Percentiles rank a stretch among this genome's conserved stretches.
These are phyloP conservation scores for Platanthera guangdongensis DNA, from an alignment of 106 monocot genomes.

Conservation along the genomic window DNA sequence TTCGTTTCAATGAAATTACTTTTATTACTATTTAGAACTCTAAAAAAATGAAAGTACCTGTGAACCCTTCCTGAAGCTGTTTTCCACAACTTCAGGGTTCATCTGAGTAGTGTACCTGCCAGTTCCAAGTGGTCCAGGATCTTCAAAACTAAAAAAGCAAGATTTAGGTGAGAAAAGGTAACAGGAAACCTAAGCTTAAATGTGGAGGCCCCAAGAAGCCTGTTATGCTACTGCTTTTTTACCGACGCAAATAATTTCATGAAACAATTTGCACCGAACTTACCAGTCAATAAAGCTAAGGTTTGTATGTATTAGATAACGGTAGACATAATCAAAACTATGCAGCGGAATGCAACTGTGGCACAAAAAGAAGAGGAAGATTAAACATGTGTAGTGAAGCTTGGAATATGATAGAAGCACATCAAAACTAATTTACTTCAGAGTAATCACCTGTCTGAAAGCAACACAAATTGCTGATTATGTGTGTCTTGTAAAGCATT, in stretches of 20 bases:
- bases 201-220: neutral
- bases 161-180: slow-evolving; percentile 2
- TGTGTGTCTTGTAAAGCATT: slow-evolving; percentile 61
- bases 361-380: slow-evolving; percentile 1
- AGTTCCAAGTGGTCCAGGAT: slow-evolving; percentile 70
- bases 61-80: slow-evolving; percentile 60
- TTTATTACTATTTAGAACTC: neutral
- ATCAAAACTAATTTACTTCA: neutral
- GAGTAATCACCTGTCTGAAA: slow-evolving; percentile 60
- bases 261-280: slow-evolving; percentile 13
- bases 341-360: slow-evolving; percentile 64
- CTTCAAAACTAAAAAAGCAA: slow-evolving; percentile 47
- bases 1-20: neutral
- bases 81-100: slow-evolving; percentile 64
- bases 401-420: neutral
- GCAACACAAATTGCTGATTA: slow-evolving; percentile 74
- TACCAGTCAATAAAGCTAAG: slow-evolving; percentile 75
- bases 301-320: slow-evolving; percentile 63
- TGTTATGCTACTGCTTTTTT: neutral
- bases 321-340: slow-evolving; percentile 61
- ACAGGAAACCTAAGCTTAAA: neutral
- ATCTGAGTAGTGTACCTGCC: slow-evolving; percentile 58
- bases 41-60: slow-evolving; percentile 29
- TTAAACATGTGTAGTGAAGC: neutral
- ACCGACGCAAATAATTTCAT: neutral